Evolutionary conservation across 192 early-diverging fungal genomes (phyloP), one percentile per base, ranked within the genome.

Genomic region (Coemansia sp.): DNA sequence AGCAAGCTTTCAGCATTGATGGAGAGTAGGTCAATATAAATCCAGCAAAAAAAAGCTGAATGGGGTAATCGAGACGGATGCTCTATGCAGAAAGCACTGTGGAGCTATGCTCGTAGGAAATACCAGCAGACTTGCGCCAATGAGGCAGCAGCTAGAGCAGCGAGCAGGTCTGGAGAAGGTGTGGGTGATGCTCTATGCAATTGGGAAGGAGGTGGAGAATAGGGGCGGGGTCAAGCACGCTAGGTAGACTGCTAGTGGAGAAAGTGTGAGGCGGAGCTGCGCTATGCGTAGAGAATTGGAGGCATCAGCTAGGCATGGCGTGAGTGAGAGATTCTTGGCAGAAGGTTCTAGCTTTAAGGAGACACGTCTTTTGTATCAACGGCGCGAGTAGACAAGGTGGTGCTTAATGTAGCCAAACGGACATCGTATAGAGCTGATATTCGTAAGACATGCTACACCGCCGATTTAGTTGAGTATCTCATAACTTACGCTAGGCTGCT

Each of bases 21-120:
- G 53, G 53, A 56, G 53, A 56, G 16, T 29, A 56, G 53, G 53
- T 30, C 53, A 56, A 56, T 56, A 56, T 56, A 56, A 32, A 56
- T 7, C 27, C 15, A 30, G 16, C 29, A 56, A 56, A 27, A 52
- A 18, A 47, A 24, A 29, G 11, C 18, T 34, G 24, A 8, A 15
- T 29, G 53, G 53, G 53, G 53, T 56, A 34, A 32, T 34, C 53
- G 29, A 30, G 7, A 13, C 22, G 53, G 13, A 56, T 15, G 27
- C 53, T 56, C 15, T 34, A 56, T 56, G 29, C 4, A 5, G 15
- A 34, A 56, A 32, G 16, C 15, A n/a, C 27, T 34, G 27, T 34
- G 12, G 12, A 53, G 24, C 50, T 29, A 11, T 12, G 53, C 16
- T 32, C 15, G 16, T 12, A 34, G 53, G 53, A 32, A 5, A 49